Conservation (phyloP, 257 asterid genomes). For the Jasminum sambac region DNA sequence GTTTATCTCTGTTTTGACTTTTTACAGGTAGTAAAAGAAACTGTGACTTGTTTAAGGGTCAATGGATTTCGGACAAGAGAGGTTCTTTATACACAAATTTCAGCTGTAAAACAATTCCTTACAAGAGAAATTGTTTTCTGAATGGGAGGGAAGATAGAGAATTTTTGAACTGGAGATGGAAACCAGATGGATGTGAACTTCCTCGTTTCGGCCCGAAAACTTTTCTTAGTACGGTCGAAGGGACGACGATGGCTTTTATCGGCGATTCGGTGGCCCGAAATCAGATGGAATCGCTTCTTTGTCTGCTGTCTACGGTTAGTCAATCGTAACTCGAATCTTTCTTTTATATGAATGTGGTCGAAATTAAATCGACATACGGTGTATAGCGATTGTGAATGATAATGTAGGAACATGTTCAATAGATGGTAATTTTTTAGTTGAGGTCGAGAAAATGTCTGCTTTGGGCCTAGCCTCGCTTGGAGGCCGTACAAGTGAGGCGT, state of each 20-base stretch:
- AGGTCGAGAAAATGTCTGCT: no score
- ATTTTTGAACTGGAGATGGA: constrained; percentile 77
- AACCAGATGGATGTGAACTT: constrained; percentile 58
- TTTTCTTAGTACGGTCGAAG: constrained; percentile 41
- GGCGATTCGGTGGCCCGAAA: constrained; percentile 76
- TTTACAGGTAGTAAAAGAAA: constrained; percentile 19
- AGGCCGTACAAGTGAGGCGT: no score
- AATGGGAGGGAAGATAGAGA: constrained; percentile 55
- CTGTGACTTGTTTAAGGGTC: constrained; percentile 63
- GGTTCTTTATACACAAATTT: constrained; percentile 47
- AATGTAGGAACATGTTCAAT: background rate
- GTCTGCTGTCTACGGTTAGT: constrained; percentile 68
- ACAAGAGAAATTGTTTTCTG: constrained; percentile 47
- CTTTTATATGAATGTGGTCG: background rate
- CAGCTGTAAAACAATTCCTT: constrained; percentile 58
- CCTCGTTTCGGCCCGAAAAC: constrained; percentile 43
- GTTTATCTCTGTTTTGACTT: background rate
- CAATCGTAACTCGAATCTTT: background rate
- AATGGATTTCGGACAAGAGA: constrained; percentile 45
- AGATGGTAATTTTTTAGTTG: no score
- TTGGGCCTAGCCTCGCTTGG: no score
- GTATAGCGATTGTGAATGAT: no score
- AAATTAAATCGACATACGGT: no score
- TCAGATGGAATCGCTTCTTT: constrained; percentile 79
- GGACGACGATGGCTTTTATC: constrained; percentile 72